A percentile compares a stretch with the other conserved stretches of the same genome.
phyloP scores from a whole-genome alignment of 306 rosid species.

The Hippophae rhamnoides region DNA sequence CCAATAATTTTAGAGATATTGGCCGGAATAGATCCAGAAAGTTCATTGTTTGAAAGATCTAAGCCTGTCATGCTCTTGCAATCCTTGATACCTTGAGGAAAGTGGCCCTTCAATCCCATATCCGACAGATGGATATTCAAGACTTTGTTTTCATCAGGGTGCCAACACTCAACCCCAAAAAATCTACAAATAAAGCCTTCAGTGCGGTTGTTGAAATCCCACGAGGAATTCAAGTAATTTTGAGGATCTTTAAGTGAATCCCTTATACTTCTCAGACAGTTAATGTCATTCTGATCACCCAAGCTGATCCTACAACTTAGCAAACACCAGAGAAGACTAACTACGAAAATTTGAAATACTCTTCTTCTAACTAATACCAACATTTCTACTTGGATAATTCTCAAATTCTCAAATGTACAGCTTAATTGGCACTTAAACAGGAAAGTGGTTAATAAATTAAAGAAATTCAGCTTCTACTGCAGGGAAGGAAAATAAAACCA shows the following conservation, averaged over 20 bases:
- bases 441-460: constrained; percentile 12
- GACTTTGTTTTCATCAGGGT: constrained; percentile 4
- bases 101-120: constrained; percentile 9
- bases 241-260: constrained; percentile 4
- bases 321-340: constrained; percentile 32
- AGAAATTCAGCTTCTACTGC: constrained; percentile 1
- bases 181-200: constrained; percentile 12
- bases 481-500: background rate
- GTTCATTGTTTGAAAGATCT: constrained; percentile 18
- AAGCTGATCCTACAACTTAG: constrained; percentile 30
- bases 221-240: background rate
- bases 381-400: constrained; percentile 25
- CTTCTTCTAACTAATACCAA: constrained; percentile 13
- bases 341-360: constrained; percentile 16
- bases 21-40: constrained; percentile 2
- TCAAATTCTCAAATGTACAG: background rate
- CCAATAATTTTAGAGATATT: background rate
- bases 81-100: constrained; percentile 7
- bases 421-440: background rate
- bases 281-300: constrained; percentile 26
- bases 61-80: constrained; percentile 7
- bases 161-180: constrained; percentile 16
- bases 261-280: constrained; percentile 14
- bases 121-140: background rate
- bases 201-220: constrained; percentile 11